Evolutionary conservation across 352 stramenopile species (phyloP), one percentile per base, ranked within the genome.

Genomic region (Lagenidium sp.): DNA sequence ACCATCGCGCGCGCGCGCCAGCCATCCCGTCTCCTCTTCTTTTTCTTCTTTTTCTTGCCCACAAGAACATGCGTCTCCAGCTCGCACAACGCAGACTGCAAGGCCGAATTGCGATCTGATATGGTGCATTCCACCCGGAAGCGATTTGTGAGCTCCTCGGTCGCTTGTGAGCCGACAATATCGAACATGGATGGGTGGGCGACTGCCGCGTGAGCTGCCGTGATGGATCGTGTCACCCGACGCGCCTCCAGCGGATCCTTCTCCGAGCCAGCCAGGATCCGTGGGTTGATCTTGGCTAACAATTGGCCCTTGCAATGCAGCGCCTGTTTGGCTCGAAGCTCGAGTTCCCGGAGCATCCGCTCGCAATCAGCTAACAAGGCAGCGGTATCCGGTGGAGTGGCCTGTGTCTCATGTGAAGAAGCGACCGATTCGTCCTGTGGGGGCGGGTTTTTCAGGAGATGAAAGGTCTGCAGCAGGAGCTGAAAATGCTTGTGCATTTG

Each of bases 401-500:
- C 34, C n/a, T 39, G 7, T 16, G 34, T 39, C 7, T 48, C 35
- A 49, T 22, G n/a, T n/a, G n/a, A n/a, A n/a, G n/a, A n/a, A n/a
- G n/a, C n/a, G n/a, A n/a, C n/a, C 28, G 8, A 8, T 8, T 15
- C 8, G 8, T 32, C 28, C 8, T 15, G 28, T 32, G 28, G 8
- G 6, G 39, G 24, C 26, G 58, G 38, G 41, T 42, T 63, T 3
- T 57, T 40, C 24, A 85, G 49, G 34, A 85, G 21, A 51, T 86
- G 65, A 47, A 80, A 81, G 21, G 62, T 87, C 53, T 89, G 74
- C 15, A 90, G 44, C 40, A 93, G 30, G 5, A 93, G 57, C 52
- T 93, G 81, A 21, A 90, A 62, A 51, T 93, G 81, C 28, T 93
- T 93, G 55, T 93, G 81, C 73, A 93, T 90, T 38, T 93, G 81